phyloP scores from a whole-genome alignment of 2,329 filamentous ascomycete genomes.

The Talaromyces sp. region DNA sequence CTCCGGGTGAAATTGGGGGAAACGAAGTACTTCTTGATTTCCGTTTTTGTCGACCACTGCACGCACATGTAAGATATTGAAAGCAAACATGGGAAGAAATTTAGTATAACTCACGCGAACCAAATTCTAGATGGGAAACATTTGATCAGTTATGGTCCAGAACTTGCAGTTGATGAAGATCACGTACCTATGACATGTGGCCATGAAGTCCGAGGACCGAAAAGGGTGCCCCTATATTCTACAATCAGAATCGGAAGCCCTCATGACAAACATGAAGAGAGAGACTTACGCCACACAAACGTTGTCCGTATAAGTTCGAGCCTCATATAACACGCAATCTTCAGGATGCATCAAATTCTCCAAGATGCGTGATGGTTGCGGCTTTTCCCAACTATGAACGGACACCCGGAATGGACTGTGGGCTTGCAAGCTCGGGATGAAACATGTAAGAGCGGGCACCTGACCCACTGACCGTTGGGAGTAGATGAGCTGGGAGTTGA shows the following conservation, averaged over 20 bases:
- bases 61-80: neutral
- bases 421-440: slow-evolving; percentile 61
- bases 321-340: slow-evolving; percentile 60
- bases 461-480: slow-evolving; percentile 36
- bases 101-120: slow-evolving; percentile 30
- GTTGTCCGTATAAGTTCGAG: slow-evolving; percentile 67
- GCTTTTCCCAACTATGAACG: slow-evolving; percentile 68
- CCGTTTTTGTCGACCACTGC: slow-evolving; percentile 52
- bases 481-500: slow-evolving; percentile 37
- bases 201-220: slow-evolving; percentile 52
- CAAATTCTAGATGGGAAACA: slow-evolving; percentile 28
- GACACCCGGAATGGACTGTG: slow-evolving; percentile 67
- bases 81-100: slow-evolving; percentile 18
- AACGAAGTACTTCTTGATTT: slow-evolving; percentile 61
- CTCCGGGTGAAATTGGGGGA: slow-evolving; percentile 68
- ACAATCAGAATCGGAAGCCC: neutral
- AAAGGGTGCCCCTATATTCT: slow-evolving; percentile 51
- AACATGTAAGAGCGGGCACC: slow-evolving; percentile 67
- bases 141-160: neutral
- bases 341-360: slow-evolving; percentile 55
- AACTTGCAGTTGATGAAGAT: neutral
- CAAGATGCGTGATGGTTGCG: slow-evolving; percentile 57
- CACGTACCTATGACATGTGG: slow-evolving; percentile 52
- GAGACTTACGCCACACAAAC: slow-evolving; percentile 56
- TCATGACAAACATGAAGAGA: neutral